Evolutionary conservation across 2,329 filamentous ascomycete species (phyloP).

Genomic region (Onygenales sp.): DNA sequence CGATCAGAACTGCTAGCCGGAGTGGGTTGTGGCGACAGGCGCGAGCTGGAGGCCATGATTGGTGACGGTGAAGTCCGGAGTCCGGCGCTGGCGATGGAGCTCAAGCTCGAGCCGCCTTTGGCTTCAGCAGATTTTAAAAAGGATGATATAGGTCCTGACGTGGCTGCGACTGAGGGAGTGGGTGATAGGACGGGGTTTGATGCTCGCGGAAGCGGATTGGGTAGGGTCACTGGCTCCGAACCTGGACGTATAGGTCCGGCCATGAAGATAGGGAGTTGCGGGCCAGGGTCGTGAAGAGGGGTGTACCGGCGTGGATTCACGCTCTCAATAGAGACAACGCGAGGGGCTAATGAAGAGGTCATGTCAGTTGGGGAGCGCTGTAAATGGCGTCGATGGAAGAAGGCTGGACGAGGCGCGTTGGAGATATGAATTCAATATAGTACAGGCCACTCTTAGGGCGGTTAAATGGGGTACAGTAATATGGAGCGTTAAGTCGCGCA

Average conservation of each 20-base stretch:
- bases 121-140: constrained; percentile 24
- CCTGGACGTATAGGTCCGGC: constrained; percentile 33
- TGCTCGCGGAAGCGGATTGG: constrained; percentile 24
- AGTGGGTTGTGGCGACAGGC: constrained; percentile 9
- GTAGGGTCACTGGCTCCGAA: constrained; percentile 30
- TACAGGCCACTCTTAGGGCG: too few species aligned
- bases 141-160: constrained; percentile 18
- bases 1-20: constrained; percentile 40
- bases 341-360: constrained; percentile 23
- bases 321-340: not conserved
- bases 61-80: constrained; percentile 24
- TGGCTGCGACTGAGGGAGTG: constrained; percentile 17
- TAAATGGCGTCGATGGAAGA: constrained; percentile 1
- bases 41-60: constrained; percentile 1
- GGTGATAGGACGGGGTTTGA: constrained; percentile 16
- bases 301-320: constrained; percentile 12
- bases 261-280: constrained; percentile 26
- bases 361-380: constrained; percentile 22
- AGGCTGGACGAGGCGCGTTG: constrained; percentile 3
- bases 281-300: constrained; percentile 24
- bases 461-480: too few species aligned
- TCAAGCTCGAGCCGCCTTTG: constrained; percentile 28
- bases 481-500: too few species aligned
- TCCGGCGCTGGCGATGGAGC: constrained; percentile 34
- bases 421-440: not conserved